Base-by-base conservation (phyloP, 495 filamentous ascomycete species). In the Hypomontagnella monticulosa region DNA sequence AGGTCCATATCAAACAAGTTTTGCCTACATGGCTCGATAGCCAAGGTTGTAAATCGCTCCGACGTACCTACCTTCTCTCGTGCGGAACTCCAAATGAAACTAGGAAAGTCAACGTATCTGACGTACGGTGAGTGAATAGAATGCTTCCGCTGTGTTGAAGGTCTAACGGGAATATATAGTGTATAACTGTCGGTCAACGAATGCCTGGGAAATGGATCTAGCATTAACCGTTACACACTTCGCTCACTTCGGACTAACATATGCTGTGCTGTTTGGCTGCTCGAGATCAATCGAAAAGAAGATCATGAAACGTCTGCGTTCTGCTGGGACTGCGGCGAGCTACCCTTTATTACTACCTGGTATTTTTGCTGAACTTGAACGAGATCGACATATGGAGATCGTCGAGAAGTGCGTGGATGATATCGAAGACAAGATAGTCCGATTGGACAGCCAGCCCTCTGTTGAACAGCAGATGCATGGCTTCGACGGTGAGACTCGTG, bases 141-240 rank as follows among this genome's bases (percentile, higher is more conserved):
- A 30, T 10, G 4, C 33, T 11, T 36, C 33, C 5, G 11, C 5
- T 36, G 11, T 11, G 5, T 36, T 36, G 5, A 36, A 11, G 33
- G 33, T 11, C 11, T 5, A 36, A 36, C 36, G 11, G 3, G 8
- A 14, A 38, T 3, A 33, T 11, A 4, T 40, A 61, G 58, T 61
- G 4, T 53, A 53, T 40, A 53, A 61, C n/a, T 54, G 49, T 38
- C 38, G 75, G 18, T 68, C 72, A 0, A 48, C 63, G 20, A 71
- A 75, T 27, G 71, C 69, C n/a, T 75, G 73, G 73, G 40, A 51
- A 1, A 52, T 36, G 20, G 75, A 78, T 55, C 57, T 76, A 11
- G 75, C 74, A 2, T 19, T 76, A 10, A 68, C 74, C 0, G 38
- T 53, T 14, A 78, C 75, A 0, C 59, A 73, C 27, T 72, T 78